Conservation (phyloP, 2,329 filamentous ascomycete genomes). For the Diaporthe capsici region DNA sequence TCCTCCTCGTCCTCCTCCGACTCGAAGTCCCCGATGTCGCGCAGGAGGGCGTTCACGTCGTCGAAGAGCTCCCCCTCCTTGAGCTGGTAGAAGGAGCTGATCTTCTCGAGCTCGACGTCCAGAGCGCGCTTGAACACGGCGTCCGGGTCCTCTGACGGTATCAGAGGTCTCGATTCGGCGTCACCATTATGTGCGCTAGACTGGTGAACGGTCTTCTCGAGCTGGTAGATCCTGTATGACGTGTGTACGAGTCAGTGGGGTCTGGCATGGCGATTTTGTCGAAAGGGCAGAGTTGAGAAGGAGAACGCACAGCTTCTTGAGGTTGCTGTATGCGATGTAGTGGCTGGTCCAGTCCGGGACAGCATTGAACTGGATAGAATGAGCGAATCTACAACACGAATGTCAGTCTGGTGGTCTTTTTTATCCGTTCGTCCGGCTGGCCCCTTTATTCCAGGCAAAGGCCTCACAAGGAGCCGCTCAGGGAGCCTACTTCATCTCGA, state of each 20-base stretch:
- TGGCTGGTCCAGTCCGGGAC: slow-evolving; percentile 99
- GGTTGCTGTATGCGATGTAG: slow-evolving; percentile 98
- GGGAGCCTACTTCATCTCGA: slow-evolving; percentile 76
- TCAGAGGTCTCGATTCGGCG: slow-evolving; percentile 87
- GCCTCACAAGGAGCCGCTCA: neutral
- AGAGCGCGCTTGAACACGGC: slow-evolving; percentile 84
- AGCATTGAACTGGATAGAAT: slow-evolving; percentile 99
- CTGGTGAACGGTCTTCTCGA: slow-evolving; percentile 87
- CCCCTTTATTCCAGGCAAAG: neutral
- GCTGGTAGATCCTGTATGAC: slow-evolving; percentile 83
- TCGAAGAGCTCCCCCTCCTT: slow-evolving; percentile 91
- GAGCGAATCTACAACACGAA: slow-evolving; percentile 75
- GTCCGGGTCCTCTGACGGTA: slow-evolving; percentile 82
- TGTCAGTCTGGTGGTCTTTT: neutral
- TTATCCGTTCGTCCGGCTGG: neutral
- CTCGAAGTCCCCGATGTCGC: slow-evolving; percentile 79
- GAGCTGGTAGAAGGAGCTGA: slow-evolving; percentile 88
- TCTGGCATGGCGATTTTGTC: slow-evolving; percentile 26
- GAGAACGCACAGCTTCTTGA: slow-evolving; percentile 90
- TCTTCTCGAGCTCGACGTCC: slow-evolving; percentile 93
- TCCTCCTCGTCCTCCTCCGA: slow-evolving; percentile 65
- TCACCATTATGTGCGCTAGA: slow-evolving; percentile 67
- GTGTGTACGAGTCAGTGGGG: slow-evolving; percentile 19
- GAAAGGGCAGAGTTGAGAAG: neutral
- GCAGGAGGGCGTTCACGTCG: slow-evolving; percentile 83